A percentile compares a stretch with the other conserved stretches of the same genome.
Conservation (phyloP, 495 filamentous ascomycete genomes). For the Astrocystis sublimbata region DNA sequence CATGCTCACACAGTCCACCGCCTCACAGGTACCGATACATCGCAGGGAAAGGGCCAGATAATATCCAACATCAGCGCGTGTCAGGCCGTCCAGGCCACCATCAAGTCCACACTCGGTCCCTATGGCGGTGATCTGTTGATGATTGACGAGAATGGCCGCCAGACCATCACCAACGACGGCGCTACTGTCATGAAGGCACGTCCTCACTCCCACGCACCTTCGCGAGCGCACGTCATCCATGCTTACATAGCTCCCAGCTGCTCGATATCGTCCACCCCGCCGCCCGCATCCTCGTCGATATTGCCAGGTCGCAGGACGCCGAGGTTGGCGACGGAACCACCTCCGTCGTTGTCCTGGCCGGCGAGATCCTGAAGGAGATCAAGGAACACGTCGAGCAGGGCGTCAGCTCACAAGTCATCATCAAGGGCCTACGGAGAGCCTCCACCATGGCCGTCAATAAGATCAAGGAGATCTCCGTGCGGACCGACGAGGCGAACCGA, state of each 20-base stretch:
- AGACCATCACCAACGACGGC: slow-evolving; percentile 99
- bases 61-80: slow-evolving; percentile 99
- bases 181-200: slow-evolving; percentile 97
- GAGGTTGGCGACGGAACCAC: slow-evolving; percentile 98
- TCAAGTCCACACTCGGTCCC: slow-evolving; percentile 93
- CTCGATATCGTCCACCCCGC: slow-evolving; percentile 98
- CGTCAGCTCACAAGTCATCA: slow-evolving; percentile 94
- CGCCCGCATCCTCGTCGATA: slow-evolving; percentile 96
- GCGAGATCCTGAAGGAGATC: slow-evolving; percentile 94
- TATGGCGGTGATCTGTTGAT: slow-evolving; percentile 96
- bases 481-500: slow-evolving; percentile 80
- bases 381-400: slow-evolving; percentile 94
- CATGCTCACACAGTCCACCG: slow-evolving; percentile 19
- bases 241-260: slow-evolving; percentile 55
- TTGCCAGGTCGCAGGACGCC: slow-evolving; percentile 97
- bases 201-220: not conserved
- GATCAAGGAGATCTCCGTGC: slow-evolving; percentile 94
- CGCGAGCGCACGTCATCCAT: not conserved
- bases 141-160: slow-evolving; percentile 90
- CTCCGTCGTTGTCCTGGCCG: slow-evolving; percentile 92
- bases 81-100: slow-evolving; percentile 92
- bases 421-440: slow-evolving; percentile 91
- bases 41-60: slow-evolving; percentile 95
- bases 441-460: slow-evolving; percentile 95
- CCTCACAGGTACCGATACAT: slow-evolving; percentile 83